Base-by-base conservation (phyloP, 2,329 filamentous ascomycete species). In the Plectosphaerella sp. region DNA sequence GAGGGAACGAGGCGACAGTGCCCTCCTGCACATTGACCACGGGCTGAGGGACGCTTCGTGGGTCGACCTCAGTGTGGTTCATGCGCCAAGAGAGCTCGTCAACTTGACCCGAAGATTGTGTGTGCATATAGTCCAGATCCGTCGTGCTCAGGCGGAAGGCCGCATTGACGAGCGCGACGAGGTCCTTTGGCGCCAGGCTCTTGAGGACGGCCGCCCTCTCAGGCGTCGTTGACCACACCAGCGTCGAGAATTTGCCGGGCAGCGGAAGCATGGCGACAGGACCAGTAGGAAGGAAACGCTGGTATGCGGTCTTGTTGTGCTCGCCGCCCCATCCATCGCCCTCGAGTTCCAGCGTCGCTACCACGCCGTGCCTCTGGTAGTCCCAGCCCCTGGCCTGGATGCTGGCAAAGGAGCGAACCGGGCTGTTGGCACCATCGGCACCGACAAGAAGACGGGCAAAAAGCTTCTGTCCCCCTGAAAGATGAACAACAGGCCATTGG, bases 211-310 rank as follows among this genome's bases (percentile, higher is more conserved):
- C 79, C 1, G 93, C 94, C 54, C 90, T 85, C 51, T 84, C 78
- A 0, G 91, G 87, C 1, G 89, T 94, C 1, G 92, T 97, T 6
- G 91, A 95, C 94, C 94, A 99, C 16, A 99, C 94, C 5, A 99
- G 77, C 1, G 91, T 92, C 5, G 92, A 87, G 65, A 83, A 81
- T 57, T 89, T 88, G 18, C 89, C 88, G 0, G 94, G 94, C 9
- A 99, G 75, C 1, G 94, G 94, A 2, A 99, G 82, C 72, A 97
- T 85, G 16, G 94, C 94, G 49, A 97, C 84, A 0, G 94, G 94
- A 0, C 94, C 94, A 0, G 89, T 90, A 4, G 94, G 94, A 14
- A 99, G 77, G 73, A 99, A 99, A 51, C 94, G 85, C 72, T 99
- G 94, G 68, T 96, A 99, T 24, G 94, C 94, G 47, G 87, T 91